Conservation (phyloP, 306 rosid genomes). For the Cicer cuneatum region DNA sequence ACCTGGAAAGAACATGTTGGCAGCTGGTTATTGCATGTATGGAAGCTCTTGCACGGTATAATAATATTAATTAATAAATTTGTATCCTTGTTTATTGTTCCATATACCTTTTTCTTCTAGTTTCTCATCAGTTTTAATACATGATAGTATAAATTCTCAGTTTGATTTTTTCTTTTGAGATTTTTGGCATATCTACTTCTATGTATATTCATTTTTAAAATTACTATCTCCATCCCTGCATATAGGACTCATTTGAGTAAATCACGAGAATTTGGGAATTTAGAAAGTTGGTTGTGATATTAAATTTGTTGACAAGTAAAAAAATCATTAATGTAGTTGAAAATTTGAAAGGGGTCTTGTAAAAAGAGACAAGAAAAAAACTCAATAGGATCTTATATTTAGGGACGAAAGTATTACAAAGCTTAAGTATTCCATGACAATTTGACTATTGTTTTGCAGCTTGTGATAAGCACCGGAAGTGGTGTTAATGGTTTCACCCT, state of each 20-base stretch:
- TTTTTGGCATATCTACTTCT: not conserved
- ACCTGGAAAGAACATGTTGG: constrained; percentile 92
- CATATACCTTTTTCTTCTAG: not conserved
- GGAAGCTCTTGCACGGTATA: constrained; percentile 99
- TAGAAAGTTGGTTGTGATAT: too few species aligned
- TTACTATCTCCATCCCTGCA: too few species aligned
- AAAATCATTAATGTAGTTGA: too few species aligned
- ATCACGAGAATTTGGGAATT: too few species aligned
- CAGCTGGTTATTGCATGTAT: constrained; percentile 99
- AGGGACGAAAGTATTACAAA: not conserved
- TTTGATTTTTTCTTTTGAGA: not conserved
- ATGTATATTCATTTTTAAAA: constrained; percentile 32
- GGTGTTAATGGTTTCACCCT: constrained; percentile 96
- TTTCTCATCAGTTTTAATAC: constrained; percentile 1
- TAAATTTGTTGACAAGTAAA: too few species aligned
- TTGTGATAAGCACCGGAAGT: constrained; percentile 78
- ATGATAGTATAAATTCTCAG: not conserved
- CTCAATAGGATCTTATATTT: too few species aligned
- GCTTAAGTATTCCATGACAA: constrained; percentile 15
- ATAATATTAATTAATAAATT: not conserved
- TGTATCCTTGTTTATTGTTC: constrained; percentile 4
- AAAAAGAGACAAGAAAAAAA: too few species aligned
- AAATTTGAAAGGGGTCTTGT: too few species aligned
- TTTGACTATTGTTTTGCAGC: constrained; percentile 56
- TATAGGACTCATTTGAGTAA: too few species aligned